Base-by-base conservation (phyloP, 176 grass and related monocot species). In the Juncus effusus region DNA sequence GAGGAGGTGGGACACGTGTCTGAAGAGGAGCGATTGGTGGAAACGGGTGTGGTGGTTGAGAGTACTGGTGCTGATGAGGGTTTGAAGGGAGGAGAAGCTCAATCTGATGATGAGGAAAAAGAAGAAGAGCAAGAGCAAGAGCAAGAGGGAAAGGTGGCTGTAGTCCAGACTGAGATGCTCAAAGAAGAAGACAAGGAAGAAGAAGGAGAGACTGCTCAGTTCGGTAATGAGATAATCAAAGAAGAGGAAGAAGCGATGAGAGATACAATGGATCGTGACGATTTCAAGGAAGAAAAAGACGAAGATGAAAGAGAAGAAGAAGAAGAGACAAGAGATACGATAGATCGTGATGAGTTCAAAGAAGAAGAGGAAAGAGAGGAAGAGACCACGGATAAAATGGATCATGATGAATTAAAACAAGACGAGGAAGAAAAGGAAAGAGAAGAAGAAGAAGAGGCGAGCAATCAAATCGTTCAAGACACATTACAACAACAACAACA, bases 261-360 rank as follows among this genome's bases (percentile, higher is more conserved):
- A 36, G 68, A 57, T 4, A 57, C 60, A 45, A 44, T 70, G n/a
- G 63, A 42, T 36, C 4, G 59, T 56, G 47, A 4, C 4, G 38
- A 16, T 7, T 50, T 7, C 1, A 53, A 74, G 35, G 71, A 54
- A 69, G 78, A 73, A 35, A 60, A 16, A 11, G 41, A 5, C 19
- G 55, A 38, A 2, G 7, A 45, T 4, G 42, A 7, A 45, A 45
- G 7, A 12, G 16, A 13, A 12, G 39, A 7, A 5, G 14, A 69
- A 15, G 59, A 76, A 38, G 16, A n/a, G 4, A 4, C 13, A 9
- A 13, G 9, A 38, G 70, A 60, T 4, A 47, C 62, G 38, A 50
- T 72, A 14, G 65, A 36, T 38, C 4, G 60, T 51, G 51, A 3
- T 9, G 40, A 19, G 3, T 42, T 5, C 2, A 56, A 75, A 45